Evolutionary conservation across 306 rosid species (phyloP), one percentile per base, ranked within the genome.

Genomic region (Delonix regia): DNA sequence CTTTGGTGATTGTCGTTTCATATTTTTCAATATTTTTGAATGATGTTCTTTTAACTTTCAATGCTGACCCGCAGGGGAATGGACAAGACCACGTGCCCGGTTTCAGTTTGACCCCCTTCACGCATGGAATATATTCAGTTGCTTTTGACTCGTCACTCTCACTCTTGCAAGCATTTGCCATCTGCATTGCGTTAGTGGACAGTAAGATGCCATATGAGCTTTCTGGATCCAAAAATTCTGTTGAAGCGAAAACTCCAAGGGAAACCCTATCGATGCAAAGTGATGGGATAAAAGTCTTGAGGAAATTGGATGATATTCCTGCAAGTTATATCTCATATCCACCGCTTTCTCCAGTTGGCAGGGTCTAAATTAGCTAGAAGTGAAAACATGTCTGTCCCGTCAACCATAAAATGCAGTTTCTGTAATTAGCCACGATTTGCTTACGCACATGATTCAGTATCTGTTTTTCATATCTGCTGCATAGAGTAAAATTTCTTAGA

Each of bases 131-230:
- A 85, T 95, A 88, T 62, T 93, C 99, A 30, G 89, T 93, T 69
- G 89, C 87, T 85, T 95, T 93, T 81, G 90, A 77, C 67, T 85
- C 96, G 56, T 86, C 93, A 45, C 78, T 95, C 71, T 82, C 98
- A 34, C 85, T 73, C 80, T 73, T 95, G 82, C 99, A 91, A 87
- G 99, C 98, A 52, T 93, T 95, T 86, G 90, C 98, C 71, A 86
- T 88, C 44, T 89, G 98, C 93, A 81, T 90, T 77, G 94, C 98
- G 18, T 85, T 90, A 76, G 75, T 93, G 70, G 96, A 95, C 69
- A 62, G 90, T 80, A 81, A 73, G 87, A 86, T 85, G 73, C 83
- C 85, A 52, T 71, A 67, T 41, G 92, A 87, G 78, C 86, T 69
- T 78, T 81, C 84, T 27, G 91, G 83, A 81, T 66, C 89, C 22